Percentiles rank a stretch among this genome's conserved stretches.
These are phyloP conservation scores for Cadophora sp. DNA, from an alignment of 2,329 filamentous ascomycete species.

Conservation along the genomic window DNA sequence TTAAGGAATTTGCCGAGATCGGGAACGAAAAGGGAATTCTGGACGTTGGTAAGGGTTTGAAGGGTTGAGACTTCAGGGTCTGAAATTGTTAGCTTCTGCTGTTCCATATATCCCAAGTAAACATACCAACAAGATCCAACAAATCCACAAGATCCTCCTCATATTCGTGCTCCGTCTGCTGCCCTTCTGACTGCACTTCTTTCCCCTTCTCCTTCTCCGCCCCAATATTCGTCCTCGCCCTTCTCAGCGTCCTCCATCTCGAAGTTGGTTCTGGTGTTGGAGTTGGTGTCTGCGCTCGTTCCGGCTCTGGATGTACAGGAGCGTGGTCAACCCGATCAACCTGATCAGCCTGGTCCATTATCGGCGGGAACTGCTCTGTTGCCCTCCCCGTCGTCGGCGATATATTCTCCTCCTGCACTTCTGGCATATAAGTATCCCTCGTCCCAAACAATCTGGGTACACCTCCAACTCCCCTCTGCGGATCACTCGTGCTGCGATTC, in stretches of 20 bases:
- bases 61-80: constrained; percentile 69
- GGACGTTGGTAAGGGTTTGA: constrained; percentile 85
- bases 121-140: constrained; percentile 71
- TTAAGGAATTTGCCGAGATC: constrained; percentile 80
- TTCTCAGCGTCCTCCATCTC: constrained; percentile 29
- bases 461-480: constrained; percentile 21
- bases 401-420: constrained; percentile 28
- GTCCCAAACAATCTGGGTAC: constrained; percentile 4
- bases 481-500: constrained; percentile 34
- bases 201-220: constrained; percentile 4
- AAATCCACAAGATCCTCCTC: constrained; percentile 69
- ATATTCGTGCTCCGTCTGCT: constrained; percentile 53
- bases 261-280: constrained; percentile 8
- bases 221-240: constrained; percentile 33
- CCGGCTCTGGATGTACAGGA: neutral
- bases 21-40: constrained; percentile 87
- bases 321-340: neutral
- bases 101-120: neutral
- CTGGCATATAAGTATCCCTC: constrained; percentile 25
- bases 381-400: constrained; percentile 23
- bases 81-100: constrained; percentile 26
- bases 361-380: constrained; percentile 7
- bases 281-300: neutral
- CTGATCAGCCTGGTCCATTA: neutral
- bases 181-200: neutral